phyloP scores from a whole-genome alignment of 768 basidiomycete genomes.

The Boletus reticulatus region DNA sequence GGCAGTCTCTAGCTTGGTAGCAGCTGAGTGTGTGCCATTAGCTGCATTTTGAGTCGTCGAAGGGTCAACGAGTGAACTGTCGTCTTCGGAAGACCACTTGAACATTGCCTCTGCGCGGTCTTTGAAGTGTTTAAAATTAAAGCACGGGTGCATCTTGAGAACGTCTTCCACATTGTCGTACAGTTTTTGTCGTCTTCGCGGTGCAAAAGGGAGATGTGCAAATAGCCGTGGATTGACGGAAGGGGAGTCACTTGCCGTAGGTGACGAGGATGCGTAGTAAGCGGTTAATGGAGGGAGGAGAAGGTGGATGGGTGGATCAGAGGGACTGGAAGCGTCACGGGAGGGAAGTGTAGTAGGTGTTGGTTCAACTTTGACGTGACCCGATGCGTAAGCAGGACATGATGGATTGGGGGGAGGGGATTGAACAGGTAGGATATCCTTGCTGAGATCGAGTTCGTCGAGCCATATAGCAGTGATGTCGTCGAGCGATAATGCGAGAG shows the following conservation, averaged over 20 bases:
- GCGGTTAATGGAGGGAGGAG: constrained; percentile 16
- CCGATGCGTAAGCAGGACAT: constrained; percentile 10
- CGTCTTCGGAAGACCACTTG: constrained; percentile 35
- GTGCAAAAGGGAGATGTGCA: constrained; percentile 38
- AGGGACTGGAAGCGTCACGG: constrained; percentile 8
- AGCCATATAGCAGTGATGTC: constrained; percentile 64
- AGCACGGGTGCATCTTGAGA: constrained; percentile 47
- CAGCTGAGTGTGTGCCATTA: constrained; percentile 14
- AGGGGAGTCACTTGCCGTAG: constrained; percentile 24
- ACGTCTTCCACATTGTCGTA: constrained; percentile 40
- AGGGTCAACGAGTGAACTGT: constrained; percentile 10
- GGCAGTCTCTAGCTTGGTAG: constrained; percentile 25
- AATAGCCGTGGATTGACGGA: constrained; percentile 40
- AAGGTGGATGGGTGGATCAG: constrained; percentile 24
- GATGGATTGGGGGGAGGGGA: constrained; percentile 15
- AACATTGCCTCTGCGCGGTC: constrained; percentile 45
- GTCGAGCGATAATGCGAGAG: constrained; percentile 52
- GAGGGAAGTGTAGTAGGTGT: constrained; percentile 25
- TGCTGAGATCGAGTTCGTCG: constrained; percentile 45
- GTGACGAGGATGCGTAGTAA: constrained; percentile 23
- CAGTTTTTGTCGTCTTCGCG: constrained; percentile 36
- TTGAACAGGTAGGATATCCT: constrained; percentile 23
- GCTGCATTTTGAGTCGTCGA: constrained; percentile 32
- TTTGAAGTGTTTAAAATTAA: constrained; percentile 48
- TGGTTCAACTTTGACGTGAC: constrained; percentile 38